Evolutionary conservation across 495 filamentous ascomycete species (phyloP).

Genomic region (Glonium stellatum): DNA sequence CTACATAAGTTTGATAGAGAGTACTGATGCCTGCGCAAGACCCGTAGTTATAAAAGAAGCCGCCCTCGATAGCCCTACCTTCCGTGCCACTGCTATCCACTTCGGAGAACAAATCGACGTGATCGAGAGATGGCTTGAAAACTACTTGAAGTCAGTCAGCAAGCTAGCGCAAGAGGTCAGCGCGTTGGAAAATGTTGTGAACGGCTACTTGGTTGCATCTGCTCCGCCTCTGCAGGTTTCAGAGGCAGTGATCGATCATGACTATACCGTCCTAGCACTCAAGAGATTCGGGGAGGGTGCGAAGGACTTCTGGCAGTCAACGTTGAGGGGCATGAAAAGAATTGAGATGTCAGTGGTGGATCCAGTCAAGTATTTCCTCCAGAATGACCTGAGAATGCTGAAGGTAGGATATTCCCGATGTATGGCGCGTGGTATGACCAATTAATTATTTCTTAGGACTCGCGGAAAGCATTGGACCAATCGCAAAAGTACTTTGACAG

Average conservation of each 20-base stretch:
- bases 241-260: slow-evolving; percentile 82
- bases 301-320: slow-evolving; percentile 75
- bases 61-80: slow-evolving; percentile 90
- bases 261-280: slow-evolving; percentile 85
- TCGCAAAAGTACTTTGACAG: slow-evolving; percentile 77
- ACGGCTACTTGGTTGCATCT: slow-evolving; percentile 63
- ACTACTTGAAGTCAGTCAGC: slow-evolving; percentile 68
- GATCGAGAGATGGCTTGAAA: slow-evolving; percentile 89
- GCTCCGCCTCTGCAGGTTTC: slow-evolving; percentile 64
- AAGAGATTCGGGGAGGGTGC: slow-evolving; percentile 76
- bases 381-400: slow-evolving; percentile 62
- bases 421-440: too few species aligned
- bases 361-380: slow-evolving; percentile 69
- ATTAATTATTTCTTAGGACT: slow-evolving; percentile 42
- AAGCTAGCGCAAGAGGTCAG: slow-evolving; percentile 70
- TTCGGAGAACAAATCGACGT: slow-evolving; percentile 88
- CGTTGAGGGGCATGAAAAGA: slow-evolving; percentile 63
- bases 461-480: slow-evolving; percentile 64
- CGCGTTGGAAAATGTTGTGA: slow-evolving; percentile 61
- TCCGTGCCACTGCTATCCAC: slow-evolving; percentile 79
- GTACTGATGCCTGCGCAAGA: slow-evolving; percentile 32
- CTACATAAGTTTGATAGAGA: not conserved
- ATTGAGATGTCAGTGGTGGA: slow-evolving; percentile 71
- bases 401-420: slow-evolving; percentile 32
- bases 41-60: slow-evolving; percentile 93